Conservation (phyloP, 75 land plant species). For the Isoetes taiwanensis region DNA sequence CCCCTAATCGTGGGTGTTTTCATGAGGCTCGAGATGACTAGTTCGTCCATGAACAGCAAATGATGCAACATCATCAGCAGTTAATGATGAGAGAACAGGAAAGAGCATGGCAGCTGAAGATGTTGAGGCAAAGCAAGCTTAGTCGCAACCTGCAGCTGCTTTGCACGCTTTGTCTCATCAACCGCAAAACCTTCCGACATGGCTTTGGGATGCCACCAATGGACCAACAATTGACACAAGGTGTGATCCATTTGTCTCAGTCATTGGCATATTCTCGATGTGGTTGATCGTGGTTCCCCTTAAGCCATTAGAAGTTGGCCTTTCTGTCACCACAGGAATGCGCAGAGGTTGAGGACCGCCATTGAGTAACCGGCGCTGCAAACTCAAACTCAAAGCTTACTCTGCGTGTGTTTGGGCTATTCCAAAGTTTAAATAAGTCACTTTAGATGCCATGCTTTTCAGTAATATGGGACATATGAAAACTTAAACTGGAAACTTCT, state of each 20-base stretch:
- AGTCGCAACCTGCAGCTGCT: slow-evolving; percentile 81
- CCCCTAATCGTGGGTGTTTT: no score
- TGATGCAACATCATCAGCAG: slow-evolving; percentile 82
- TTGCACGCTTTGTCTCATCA: slow-evolving; percentile 17
- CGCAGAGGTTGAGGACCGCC: not conserved
- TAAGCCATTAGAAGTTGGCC: no score
- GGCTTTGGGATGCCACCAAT: no score
- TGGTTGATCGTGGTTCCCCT: no score
- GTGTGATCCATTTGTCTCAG: no score
- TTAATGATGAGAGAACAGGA: slow-evolving; percentile 78
- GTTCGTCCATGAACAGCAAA: no score
- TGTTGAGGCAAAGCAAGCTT: slow-evolving; percentile 69
- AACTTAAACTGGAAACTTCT: no score
- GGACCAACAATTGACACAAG: no score
- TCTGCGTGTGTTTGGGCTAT: slow-evolving; percentile 63
- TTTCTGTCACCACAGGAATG: slow-evolving; percentile 1
- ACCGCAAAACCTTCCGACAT: not conserved
- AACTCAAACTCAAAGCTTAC: slow-evolving; percentile 35
- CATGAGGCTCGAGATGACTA: no score
- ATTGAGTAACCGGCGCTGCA: slow-evolving; percentile 42
- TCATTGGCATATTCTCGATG: no score
- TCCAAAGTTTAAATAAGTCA: slow-evolving; percentile 21
- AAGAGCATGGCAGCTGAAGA: slow-evolving; percentile 74
- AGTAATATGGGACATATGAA: no score
- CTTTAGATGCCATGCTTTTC: no score